These are phyloP conservation scores for Flaveria robusta DNA, from an alignment of 129 eudicot species.

Conservation along the genomic window DNA sequence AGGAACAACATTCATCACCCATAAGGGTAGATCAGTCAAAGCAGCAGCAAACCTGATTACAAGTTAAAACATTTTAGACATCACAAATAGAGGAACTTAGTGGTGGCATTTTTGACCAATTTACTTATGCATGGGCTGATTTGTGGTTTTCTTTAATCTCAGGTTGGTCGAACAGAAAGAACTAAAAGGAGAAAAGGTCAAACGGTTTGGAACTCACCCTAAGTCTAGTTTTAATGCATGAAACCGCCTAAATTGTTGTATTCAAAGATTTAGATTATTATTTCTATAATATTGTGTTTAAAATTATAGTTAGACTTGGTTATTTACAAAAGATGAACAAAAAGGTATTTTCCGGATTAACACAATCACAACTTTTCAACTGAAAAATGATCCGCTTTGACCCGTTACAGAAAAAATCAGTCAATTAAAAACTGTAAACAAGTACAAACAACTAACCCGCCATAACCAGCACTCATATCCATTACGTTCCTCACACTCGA, in stretches of 20 bases:
- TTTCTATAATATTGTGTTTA: neutral
- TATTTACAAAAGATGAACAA: neutral
- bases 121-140: neutral
- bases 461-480: constrained; percentile 98
- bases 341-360: neutral
- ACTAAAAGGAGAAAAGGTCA: neutral
- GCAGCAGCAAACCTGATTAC: constrained; percentile 83
- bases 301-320: neutral
- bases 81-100: neutral
- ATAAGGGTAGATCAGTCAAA: constrained; percentile 61
- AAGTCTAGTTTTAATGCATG: neutral
- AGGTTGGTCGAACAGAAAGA: neutral
- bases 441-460: constrained; percentile 66
- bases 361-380: neutral
- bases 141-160: neutral
- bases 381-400: neutral
- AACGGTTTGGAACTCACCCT: neutral
- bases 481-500: constrained; percentile 77
- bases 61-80: constrained; percentile 14
- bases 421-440: neutral
- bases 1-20: constrained; percentile 99
- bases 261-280: neutral
- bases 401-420: neutral
- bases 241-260: neutral
- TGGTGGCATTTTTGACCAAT: neutral